These are phyloP conservation scores for Ampelomyces quisqualis DNA, from an alignment of 2,329 filamentous ascomycete genomes.

Conservation along the genomic window DNA sequence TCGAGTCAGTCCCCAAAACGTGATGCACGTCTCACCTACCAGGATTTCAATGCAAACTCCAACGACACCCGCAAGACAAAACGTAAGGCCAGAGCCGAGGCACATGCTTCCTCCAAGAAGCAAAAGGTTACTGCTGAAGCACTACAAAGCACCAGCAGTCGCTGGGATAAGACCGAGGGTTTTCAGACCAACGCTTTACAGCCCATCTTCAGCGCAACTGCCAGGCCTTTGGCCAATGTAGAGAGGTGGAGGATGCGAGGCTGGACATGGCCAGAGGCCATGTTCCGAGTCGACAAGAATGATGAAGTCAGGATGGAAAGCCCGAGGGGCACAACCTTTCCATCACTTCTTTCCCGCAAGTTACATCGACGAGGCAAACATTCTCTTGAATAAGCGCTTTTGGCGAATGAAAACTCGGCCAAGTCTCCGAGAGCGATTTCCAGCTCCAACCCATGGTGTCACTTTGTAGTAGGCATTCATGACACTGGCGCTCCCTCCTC, in stretches of 20 bases:
- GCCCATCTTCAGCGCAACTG: background rate
- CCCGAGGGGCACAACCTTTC: background rate
- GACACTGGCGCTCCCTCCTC: conserved; percentile 4
- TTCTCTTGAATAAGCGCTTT: too few relatives aligned
- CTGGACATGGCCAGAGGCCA: background rate
- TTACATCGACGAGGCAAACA: too few relatives aligned
- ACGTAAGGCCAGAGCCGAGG: too few relatives aligned
- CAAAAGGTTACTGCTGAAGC: too few relatives aligned
- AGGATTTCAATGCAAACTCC: too few relatives aligned
- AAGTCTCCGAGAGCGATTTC: conserved; percentile 31
- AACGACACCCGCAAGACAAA: too few relatives aligned
- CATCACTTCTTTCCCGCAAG: too few relatives aligned
- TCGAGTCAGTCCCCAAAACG: too few relatives aligned
- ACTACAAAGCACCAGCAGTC: too few relatives aligned
- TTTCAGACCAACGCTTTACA: background rate
- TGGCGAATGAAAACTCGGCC: conserved; percentile 36
- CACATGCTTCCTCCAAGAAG: too few relatives aligned
- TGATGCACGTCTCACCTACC: too few relatives aligned
- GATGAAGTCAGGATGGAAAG: background rate
- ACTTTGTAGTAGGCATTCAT: conserved; percentile 1
- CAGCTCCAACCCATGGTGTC: conserved; percentile 3
- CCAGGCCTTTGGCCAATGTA: background rate
- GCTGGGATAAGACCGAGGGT: too few relatives aligned
- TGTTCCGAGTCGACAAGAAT: background rate
- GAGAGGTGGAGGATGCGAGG: background rate